phyloP scores from a whole-genome alignment of 306 rosid genomes.

The Neltuma alba region DNA sequence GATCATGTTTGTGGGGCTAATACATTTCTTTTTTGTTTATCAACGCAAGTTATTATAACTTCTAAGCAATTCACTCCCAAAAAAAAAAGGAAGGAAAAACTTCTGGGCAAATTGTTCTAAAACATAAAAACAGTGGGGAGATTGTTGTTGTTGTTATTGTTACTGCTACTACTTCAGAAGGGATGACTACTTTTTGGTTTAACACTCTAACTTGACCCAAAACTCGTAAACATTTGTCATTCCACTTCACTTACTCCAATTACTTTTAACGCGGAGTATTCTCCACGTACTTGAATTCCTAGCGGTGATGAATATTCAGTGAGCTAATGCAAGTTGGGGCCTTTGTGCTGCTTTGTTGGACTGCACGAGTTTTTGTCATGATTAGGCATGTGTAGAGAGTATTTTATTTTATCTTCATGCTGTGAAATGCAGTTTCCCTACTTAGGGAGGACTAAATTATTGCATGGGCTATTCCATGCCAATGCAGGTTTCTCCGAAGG shows the following conservation, averaged over 20 bases:
- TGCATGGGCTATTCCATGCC: background rate
- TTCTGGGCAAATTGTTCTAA: background rate
- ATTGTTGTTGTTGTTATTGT: no score
- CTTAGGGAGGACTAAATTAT: background rate
- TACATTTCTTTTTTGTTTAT: conserved; percentile 1
- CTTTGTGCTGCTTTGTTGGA: background rate
- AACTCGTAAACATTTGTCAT: background rate
- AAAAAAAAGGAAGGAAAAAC: no score
- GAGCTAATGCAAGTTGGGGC: background rate
- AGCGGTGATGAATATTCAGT: background rate
- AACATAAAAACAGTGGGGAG: background rate
- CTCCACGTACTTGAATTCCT: background rate
- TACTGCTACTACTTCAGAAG: background rate
- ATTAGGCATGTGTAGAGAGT: conserved; percentile 5
- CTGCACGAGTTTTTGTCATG: background rate
- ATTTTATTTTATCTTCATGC: background rate
- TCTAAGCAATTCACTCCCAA: background rate
- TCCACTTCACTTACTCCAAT: background rate
- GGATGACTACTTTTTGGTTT: background rate
- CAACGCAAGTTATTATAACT: background rate
- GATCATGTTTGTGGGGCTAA: no score
- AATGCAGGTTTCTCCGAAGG: conserved; percentile 81
- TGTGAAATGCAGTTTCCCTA: background rate
- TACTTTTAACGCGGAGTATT: background rate
- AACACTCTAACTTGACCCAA: background rate